Percentiles rank a stretch among this genome's conserved stretches.
Conservation (phyloP, 192 early-diverging fungal species). For the Jimgerdemannia flammicorona region DNA sequence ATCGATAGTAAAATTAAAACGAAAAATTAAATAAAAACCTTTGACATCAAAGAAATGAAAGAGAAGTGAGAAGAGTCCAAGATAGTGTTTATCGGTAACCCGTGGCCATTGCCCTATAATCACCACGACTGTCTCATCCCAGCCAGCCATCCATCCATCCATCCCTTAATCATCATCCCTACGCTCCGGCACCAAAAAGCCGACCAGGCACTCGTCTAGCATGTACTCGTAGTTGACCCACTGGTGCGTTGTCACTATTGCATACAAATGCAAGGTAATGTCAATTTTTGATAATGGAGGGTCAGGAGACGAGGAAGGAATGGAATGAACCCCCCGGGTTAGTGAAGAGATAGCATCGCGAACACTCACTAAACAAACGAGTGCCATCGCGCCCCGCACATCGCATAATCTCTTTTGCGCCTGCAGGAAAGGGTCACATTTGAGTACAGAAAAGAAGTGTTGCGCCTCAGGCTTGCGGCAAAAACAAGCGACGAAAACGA, state of each 20-base stretch:
- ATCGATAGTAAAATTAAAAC: too few relatives aligned
- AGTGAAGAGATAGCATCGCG: not conserved
- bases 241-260: slow-evolving; percentile 67
- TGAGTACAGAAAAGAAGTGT: not conserved
- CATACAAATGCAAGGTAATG: not conserved
- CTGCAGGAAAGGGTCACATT: slow-evolving; percentile 2
- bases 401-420: slow-evolving; percentile 67
- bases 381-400: slow-evolving; percentile 93
- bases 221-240: slow-evolving; percentile 96
- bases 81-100: too few relatives aligned
- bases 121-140: too few relatives aligned
- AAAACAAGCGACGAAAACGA: not conserved
- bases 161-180: not conserved
- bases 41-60: too few relatives aligned
- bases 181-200: slow-evolving; percentile 39
- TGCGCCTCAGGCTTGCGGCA: slow-evolving; percentile 41
- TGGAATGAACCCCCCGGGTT: not conserved
- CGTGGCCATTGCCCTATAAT: too few relatives aligned
- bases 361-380: slow-evolving; percentile 71
- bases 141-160: too few relatives aligned
- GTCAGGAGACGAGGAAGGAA: not conserved
- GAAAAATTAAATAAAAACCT: too few relatives aligned
- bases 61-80: too few relatives aligned
- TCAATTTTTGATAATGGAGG: too few relatives aligned
- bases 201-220: slow-evolving; percentile 79